Conservation (phyloP, 116 monocot genomes). For the Zostera marina region DNA sequence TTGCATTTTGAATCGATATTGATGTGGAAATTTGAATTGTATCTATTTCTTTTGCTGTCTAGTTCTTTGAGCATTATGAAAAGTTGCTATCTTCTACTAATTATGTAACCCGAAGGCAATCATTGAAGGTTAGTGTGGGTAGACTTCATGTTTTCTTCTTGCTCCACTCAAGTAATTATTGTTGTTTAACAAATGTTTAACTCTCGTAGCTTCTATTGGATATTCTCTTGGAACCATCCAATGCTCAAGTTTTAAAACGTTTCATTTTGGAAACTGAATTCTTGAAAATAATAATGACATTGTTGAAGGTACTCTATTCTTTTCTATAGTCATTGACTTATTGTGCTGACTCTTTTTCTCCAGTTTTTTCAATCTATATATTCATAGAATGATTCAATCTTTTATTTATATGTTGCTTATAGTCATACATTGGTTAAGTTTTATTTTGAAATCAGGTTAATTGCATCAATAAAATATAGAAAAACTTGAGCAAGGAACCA, state of each 20-base stretch:
- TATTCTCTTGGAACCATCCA: constrained; percentile 86
- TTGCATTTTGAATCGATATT: background rate
- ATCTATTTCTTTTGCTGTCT: constrained; percentile 16
- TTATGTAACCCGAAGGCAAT: constrained; percentile 93
- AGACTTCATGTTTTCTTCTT: background rate
- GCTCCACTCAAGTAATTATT: background rate
- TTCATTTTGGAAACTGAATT: constrained; percentile 68
- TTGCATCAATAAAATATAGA: too few species aligned
- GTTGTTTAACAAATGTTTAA: background rate
- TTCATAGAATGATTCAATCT: too few species aligned
- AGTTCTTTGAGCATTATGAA: constrained; percentile 90
- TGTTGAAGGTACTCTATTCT: constrained; percentile 65
- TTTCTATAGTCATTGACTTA: background rate
- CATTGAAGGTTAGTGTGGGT: constrained; percentile 67
- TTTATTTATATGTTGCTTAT: too few species aligned
- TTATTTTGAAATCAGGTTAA: too few species aligned
- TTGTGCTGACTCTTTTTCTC: background rate
- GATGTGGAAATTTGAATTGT: background rate
- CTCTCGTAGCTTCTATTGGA: constrained; percentile 74
- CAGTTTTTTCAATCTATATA: too few species aligned
- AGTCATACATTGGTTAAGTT: too few species aligned
- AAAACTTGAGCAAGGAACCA: too few species aligned
- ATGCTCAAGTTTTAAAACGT: constrained; percentile 82
- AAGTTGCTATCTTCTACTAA: constrained; percentile 66
- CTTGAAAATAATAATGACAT: constrained; percentile 55